Percentiles rank a stretch among this genome's conserved stretches.
These are phyloP conservation scores for Cytospora chrysosperma DNA, from an alignment of 2,329 filamentous ascomycete species.

Conservation along the genomic window DNA sequence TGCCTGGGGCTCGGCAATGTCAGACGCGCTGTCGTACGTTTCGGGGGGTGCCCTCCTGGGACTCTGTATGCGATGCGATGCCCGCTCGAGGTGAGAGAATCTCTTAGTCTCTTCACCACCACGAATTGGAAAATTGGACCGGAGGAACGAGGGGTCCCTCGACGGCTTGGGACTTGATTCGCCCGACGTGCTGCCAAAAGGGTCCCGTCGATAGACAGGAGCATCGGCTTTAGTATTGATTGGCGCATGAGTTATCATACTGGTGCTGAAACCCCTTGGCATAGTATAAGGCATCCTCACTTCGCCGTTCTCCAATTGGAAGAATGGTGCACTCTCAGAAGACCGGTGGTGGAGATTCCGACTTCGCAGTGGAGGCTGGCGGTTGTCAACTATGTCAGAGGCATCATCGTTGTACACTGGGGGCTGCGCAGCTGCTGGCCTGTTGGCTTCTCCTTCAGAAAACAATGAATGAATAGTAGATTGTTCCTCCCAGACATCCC, in stretches of 20 bases:
- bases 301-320: conserved; percentile 17
- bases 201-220: conserved; percentile 10
- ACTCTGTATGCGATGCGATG: conserved; percentile 18
- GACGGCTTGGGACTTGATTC: conserved; percentile 14
- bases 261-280: conserved; percentile 15
- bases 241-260: conserved; percentile 23
- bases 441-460: conserved; percentile 17
- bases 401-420: conserved; percentile 7
- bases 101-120: conserved; percentile 34
- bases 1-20: conserved; percentile 13
- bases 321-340: conserved; percentile 7
- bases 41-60: conserved; percentile 26
- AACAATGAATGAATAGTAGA: conserved; percentile 23
- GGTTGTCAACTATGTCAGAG: conserved; percentile 21
- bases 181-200: conserved; percentile 21
- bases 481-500: conserved; percentile 24
- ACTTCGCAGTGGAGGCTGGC: conserved; percentile 19
- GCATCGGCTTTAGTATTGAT: conserved; percentile 9
- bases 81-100: conserved; percentile 24
- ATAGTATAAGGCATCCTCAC: conserved; percentile 1
- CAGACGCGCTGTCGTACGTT: conserved; percentile 27
- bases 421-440: conserved; percentile 7
- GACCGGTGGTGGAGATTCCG: conserved; percentile 8
- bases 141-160: conserved; percentile 15
- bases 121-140: conserved; percentile 39